Evolutionary conservation across 2,329 filamentous ascomycete species (phyloP).

Genomic region (Aspergillus fischeri): DNA sequence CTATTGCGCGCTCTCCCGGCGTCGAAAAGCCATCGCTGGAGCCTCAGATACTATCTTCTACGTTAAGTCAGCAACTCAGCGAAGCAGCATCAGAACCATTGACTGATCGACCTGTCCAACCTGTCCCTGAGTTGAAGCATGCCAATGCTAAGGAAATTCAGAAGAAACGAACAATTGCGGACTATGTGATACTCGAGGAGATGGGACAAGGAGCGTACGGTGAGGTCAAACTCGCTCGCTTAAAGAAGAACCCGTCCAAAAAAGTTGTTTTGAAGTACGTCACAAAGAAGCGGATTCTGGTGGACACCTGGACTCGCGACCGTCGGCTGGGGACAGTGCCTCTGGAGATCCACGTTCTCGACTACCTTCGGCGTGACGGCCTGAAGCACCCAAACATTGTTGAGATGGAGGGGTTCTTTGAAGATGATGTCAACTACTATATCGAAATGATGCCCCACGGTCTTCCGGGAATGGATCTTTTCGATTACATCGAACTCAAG

Average conservation of each 20-base stretch:
- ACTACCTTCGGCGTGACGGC: constrained; percentile 77
- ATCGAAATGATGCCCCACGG: constrained; percentile 96
- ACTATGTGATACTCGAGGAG: constrained; percentile 90
- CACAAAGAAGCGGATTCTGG: constrained; percentile 90
- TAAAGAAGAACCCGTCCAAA: constrained; percentile 68
- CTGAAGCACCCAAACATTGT: constrained; percentile 63
- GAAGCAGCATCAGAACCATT: constrained; percentile 47
- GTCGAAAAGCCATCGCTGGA: constrained; percentile 25
- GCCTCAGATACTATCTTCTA: constrained; percentile 40
- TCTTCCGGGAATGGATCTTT: constrained; percentile 94
- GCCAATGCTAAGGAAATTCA: constrained; percentile 27
- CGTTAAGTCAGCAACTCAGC: constrained; percentile 50
- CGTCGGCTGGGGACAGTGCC: constrained; percentile 89
- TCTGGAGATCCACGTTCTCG: constrained; percentile 92
- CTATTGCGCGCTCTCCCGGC: constrained; percentile 54
- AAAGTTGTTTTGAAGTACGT: constrained; percentile 97
- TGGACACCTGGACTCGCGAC: constrained; percentile 97
- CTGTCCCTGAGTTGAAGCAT: constrained; percentile 26
- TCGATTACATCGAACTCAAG: constrained; percentile 96
- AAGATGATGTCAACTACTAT: constrained; percentile 76
- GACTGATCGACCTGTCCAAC: constrained; percentile 38
- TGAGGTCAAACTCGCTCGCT: constrained; percentile 89
- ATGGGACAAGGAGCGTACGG: constrained; percentile 99
- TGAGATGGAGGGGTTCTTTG: constrained; percentile 66
- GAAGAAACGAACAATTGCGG: constrained; percentile 77